Evolutionary conservation across 2,329 filamentous ascomycete genomes (phyloP).

Genomic region (Cercospora sp.): DNA sequence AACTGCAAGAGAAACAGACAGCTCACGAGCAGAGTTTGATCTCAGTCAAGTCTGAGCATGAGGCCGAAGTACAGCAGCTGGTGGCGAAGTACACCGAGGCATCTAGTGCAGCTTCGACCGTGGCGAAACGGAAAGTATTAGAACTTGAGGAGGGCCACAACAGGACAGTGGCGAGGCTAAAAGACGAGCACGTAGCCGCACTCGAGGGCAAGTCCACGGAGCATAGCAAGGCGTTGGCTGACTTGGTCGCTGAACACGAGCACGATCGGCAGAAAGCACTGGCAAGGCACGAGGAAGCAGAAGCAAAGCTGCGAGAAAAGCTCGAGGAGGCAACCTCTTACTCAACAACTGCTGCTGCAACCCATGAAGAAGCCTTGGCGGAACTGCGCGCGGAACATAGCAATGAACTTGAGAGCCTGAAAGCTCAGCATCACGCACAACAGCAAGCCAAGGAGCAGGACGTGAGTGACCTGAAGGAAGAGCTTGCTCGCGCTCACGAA

Average conservation of each 20-base stretch:
- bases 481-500: neutral
- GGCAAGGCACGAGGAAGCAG: neutral
- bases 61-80: conserved; percentile 3
- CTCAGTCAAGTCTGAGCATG: conserved; percentile 8
- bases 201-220: conserved; percentile 9
- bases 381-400: conserved; percentile 4
- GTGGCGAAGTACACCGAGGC: neutral
- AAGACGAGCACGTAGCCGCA: conserved; percentile 20
- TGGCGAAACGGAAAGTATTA: neutral
- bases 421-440: conserved; percentile 4
- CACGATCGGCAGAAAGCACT: neutral
- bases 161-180: conserved; percentile 16
- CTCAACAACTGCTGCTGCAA: neutral
- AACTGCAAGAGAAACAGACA: conserved; percentile 10
- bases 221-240: conserved; percentile 2
- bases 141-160: conserved; percentile 8
- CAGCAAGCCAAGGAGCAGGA: conserved; percentile 2
- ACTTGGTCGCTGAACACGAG: neutral
- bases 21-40: conserved; percentile 6
- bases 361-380: neutral
- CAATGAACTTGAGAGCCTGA: neutral
- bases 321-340: neutral
- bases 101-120: neutral
- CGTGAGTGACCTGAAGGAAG: neutral
- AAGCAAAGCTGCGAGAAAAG: neutral